Conservation (phyloP, 2,329 filamentous ascomycete species). For the Monosporascus sp. region DNA sequence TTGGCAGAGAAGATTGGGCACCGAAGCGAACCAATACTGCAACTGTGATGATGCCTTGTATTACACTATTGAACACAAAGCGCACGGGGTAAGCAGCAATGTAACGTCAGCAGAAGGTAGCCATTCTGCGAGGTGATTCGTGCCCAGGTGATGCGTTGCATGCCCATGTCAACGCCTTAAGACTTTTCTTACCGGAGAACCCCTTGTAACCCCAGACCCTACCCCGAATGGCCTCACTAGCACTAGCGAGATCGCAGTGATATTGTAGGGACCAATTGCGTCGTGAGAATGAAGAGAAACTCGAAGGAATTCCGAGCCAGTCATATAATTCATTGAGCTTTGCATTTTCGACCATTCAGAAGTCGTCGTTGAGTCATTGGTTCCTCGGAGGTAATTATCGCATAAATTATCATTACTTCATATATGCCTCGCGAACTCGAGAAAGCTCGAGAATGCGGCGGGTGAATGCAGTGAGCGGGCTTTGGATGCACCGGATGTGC, state of each 20-base stretch:
- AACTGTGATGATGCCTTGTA: not conserved
- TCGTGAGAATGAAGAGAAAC: conserved; percentile 7
- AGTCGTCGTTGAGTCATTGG: not conserved
- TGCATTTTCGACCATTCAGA: conserved; percentile 17
- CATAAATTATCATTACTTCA: no score
- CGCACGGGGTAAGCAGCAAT: not conserved
- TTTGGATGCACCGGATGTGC: conserved; percentile 12
- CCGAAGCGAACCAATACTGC: not conserved
- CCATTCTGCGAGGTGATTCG: conserved; percentile 8
- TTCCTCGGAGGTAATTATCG: no score
- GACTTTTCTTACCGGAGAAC: not conserved
- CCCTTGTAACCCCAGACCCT: not conserved
- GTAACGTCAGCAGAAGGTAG: not conserved
- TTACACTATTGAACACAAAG: not conserved
- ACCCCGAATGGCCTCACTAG: not conserved
- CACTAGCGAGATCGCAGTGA: not conserved
- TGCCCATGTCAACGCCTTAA: not conserved
- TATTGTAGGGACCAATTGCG: conserved; percentile 10
- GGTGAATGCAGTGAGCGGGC: conserved; percentile 1
- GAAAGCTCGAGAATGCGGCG: not conserved
- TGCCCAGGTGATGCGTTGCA: conserved; percentile 3
- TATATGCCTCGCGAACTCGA: not conserved
- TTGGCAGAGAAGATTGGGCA: not conserved
- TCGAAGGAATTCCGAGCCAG: conserved; percentile 14
- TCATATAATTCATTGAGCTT: conserved; percentile 16